Conservation (phyloP, 2,329 filamentous ascomycete genomes). For the Biscogniauxia sp. region DNA sequence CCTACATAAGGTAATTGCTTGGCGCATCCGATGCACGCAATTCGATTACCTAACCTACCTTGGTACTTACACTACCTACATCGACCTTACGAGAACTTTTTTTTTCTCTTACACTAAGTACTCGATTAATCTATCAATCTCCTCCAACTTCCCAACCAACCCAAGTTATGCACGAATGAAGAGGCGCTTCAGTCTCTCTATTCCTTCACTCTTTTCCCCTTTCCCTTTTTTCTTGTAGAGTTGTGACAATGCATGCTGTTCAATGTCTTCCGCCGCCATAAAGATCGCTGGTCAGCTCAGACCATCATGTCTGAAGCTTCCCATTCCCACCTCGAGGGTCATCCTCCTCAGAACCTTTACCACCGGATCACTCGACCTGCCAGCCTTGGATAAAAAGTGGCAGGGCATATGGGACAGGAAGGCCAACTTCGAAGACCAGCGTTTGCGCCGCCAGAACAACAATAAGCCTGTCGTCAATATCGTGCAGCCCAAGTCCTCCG, state of each 20-base stretch:
- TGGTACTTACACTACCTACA: too few relatives aligned
- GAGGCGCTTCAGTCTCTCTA: too few relatives aligned
- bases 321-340: conserved; percentile 4
- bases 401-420: conserved; percentile 42
- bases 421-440: conserved; percentile 4
- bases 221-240: not conserved
- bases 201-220: not conserved
- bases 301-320: conserved; percentile 19
- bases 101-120: too few relatives aligned
- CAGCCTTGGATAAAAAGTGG: conserved; percentile 52
- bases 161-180: not conserved
- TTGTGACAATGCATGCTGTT: conserved; percentile 18
- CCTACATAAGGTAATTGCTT: not conserved
- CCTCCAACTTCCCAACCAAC: too few relatives aligned
- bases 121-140: too few relatives aligned
- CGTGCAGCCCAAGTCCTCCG: conserved; percentile 15
- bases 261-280: conserved; percentile 24
- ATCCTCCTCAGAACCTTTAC: conserved; percentile 18
- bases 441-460: not conserved
- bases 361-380: conserved; percentile 41
- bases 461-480: conserved; percentile 4
- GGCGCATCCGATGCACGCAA: not conserved
- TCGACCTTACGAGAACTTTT: too few relatives aligned
- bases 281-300: conserved; percentile 21
- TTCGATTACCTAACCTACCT: too few relatives aligned